Percentiles rank a stretch among this genome's conserved stretches.
Conservation (phyloP, 2,329 filamentous ascomycete species). For the Cryphonectria naterciae region DNA sequence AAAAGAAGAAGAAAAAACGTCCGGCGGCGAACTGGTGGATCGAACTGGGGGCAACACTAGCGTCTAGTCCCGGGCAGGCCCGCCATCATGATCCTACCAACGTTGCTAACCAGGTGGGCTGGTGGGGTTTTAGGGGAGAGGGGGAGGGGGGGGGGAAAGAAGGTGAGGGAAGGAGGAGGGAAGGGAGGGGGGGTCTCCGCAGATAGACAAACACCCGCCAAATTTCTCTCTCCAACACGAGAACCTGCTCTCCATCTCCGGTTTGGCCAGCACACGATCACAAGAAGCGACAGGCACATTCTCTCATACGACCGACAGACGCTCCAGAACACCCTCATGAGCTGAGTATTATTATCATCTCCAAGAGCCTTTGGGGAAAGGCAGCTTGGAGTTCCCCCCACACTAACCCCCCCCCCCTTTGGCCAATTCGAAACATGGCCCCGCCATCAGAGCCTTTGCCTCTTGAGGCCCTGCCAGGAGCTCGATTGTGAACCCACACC, state of each 20-base stretch:
- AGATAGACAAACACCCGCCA: background rate
- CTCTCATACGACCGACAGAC: background rate
- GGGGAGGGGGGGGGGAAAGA: background rate
- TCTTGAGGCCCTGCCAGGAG: background rate
- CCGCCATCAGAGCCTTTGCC: background rate
- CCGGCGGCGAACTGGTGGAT: constrained; percentile 5
- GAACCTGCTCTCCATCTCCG: background rate
- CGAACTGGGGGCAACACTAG: background rate
- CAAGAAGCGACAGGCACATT: background rate
- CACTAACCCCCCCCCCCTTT: background rate
- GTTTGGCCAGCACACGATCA: background rate
- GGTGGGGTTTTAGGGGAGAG: background rate
- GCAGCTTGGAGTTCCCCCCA: background rate
- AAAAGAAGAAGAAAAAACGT: background rate
- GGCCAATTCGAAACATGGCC: background rate
- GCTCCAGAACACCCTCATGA: background rate
- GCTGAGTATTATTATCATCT: background rate
- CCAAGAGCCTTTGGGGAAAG: background rate
- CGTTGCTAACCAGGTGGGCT: background rate
- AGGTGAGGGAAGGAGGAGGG: background rate
- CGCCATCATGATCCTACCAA: constrained; percentile 14
- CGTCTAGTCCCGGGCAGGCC: constrained; percentile 12
- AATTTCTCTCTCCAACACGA: background rate
- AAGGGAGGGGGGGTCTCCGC: background rate
- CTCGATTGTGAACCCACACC: constrained; percentile 3